These are phyloP conservation scores for Beauveria medogensis DNA, from an alignment of 2,329 filamentous ascomycete species.

Conservation along the genomic window DNA sequence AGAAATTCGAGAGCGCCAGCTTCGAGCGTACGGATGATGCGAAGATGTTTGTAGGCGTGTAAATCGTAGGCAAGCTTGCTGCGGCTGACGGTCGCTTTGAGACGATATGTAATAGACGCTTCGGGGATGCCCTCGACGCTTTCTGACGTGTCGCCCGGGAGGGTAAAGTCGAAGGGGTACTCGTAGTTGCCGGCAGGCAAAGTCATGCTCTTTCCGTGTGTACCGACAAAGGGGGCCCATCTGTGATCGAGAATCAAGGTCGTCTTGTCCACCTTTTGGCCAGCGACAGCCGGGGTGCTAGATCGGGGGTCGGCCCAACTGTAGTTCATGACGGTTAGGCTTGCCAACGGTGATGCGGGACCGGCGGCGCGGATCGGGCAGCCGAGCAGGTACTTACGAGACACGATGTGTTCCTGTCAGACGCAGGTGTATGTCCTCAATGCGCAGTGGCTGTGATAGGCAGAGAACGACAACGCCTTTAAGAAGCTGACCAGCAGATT, in stretches of 20 bases:
- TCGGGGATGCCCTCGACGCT: slow-evolving; percentile 84
- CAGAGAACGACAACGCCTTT: slow-evolving; percentile 69
- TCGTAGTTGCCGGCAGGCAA: slow-evolving; percentile 72
- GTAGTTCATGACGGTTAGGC: slow-evolving; percentile 6
- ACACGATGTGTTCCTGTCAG: slow-evolving; percentile 59
- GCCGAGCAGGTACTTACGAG: slow-evolving; percentile 45
- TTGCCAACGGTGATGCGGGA: not conserved
- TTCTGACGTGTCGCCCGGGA: slow-evolving; percentile 69
- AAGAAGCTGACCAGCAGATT: slow-evolving; percentile 66
- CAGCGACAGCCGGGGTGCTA: slow-evolving; percentile 51
- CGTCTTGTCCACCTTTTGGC: slow-evolving; percentile 51
- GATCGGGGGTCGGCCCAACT: slow-evolving; percentile 45
- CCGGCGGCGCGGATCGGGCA: not conserved
- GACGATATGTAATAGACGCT: slow-evolving; percentile 79
- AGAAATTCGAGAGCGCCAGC: slow-evolving; percentile 68
- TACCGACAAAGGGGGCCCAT: slow-evolving; percentile 58
- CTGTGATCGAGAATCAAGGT: slow-evolving; percentile 57
- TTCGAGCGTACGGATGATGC: slow-evolving; percentile 70
- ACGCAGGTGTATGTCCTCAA: slow-evolving; percentile 66
- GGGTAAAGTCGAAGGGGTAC: slow-evolving; percentile 67
- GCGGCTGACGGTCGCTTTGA: slow-evolving; percentile 82
- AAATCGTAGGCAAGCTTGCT: slow-evolving; percentile 86
- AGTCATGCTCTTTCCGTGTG: slow-evolving; percentile 46
- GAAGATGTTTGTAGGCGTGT: slow-evolving; percentile 67
- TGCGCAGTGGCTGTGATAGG: slow-evolving; percentile 57